Evolutionary conservation across 1,284 basidiomycete genomes (phyloP).

Genomic region (Mycosarcoma maydis): DNA sequence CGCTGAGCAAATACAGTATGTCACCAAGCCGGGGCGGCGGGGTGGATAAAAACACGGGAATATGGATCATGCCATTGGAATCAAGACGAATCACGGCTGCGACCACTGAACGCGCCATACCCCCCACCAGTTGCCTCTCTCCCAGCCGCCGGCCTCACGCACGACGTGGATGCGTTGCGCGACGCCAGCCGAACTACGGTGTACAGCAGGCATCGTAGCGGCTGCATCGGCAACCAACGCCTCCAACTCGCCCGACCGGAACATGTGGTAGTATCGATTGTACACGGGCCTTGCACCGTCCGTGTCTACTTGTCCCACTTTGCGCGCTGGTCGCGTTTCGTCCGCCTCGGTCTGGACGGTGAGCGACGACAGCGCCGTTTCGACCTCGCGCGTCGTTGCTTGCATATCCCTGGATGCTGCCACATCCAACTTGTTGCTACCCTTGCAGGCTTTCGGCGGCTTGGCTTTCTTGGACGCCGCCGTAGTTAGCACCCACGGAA

Average conservation of each 20-base stretch:
- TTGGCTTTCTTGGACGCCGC: constrained; percentile 13
- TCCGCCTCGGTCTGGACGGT: not conserved
- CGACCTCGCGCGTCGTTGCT: constrained; percentile 16
- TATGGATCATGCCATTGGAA: too few species aligned
- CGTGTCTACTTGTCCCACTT: not conserved
- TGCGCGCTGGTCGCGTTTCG: not conserved
- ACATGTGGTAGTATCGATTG: constrained; percentile 65
- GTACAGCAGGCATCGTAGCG: constrained; percentile 15
- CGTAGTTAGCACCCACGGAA: constrained; percentile 62
- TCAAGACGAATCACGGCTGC: not conserved
- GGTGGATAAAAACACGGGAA: too few species aligned
- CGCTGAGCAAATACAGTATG: too few species aligned
- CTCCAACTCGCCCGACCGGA: constrained; percentile 61
- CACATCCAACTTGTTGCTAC: constrained; percentile 12
- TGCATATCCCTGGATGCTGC: too few species aligned
- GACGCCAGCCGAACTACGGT: not conserved
- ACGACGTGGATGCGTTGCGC: constrained; percentile 18
- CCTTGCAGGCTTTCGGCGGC: not conserved
- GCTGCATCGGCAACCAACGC: constrained; percentile 54
- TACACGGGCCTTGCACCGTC: constrained; percentile 42
- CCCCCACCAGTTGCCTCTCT: constrained; percentile 66
- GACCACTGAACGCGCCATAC: constrained; percentile 61
- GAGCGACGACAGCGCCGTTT: constrained; percentile 5
- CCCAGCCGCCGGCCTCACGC: constrained; percentile 61
- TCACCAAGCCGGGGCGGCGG: too few species aligned